A percentile compares a stretch with the other conserved stretches of the same genome.
Conservation (phyloP, 2,329 filamentous ascomycete species). For the Colletotrichum brevisporum region DNA sequence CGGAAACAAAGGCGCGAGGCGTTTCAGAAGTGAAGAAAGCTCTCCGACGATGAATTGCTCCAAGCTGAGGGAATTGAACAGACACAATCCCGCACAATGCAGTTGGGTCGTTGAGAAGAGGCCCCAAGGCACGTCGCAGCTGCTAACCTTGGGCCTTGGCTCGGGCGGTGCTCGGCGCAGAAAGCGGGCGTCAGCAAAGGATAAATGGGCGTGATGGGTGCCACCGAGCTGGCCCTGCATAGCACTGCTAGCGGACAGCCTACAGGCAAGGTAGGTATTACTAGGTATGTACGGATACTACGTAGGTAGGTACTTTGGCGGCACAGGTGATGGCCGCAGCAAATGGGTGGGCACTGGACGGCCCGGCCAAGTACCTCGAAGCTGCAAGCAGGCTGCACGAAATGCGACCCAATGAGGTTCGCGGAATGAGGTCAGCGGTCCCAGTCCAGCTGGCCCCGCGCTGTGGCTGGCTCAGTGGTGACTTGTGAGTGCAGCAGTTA, state of each 20-base stretch:
- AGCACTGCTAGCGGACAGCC: not conserved
- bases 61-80: constrained; percentile 10
- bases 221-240: not conserved
- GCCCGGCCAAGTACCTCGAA: constrained; percentile 30
- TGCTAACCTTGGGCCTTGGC: constrained; percentile 31
- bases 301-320: not conserved
- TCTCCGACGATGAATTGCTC: constrained; percentile 1
- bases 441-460: constrained; percentile 19
- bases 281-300: no score
- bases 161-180: constrained; percentile 35
- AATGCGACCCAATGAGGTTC: constrained; percentile 33
- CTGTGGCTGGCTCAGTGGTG: constrained; percentile 14
- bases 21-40: constrained; percentile 27
- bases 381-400: constrained; percentile 30
- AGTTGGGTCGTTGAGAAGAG: constrained; percentile 14
- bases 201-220: not conserved
- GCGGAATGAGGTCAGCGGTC: constrained; percentile 35
- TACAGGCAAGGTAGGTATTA: not conserved
- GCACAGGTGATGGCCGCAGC: not conserved
- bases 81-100: constrained; percentile 21
- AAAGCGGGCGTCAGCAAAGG: constrained; percentile 32
- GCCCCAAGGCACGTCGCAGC: constrained; percentile 12
- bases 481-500: no score
- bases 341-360: not conserved
- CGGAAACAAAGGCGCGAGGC: constrained; percentile 3